phyloP scores from a whole-genome alignment of 192 early-diverging fungal genomes.

The Linderina pennispora region DNA sequence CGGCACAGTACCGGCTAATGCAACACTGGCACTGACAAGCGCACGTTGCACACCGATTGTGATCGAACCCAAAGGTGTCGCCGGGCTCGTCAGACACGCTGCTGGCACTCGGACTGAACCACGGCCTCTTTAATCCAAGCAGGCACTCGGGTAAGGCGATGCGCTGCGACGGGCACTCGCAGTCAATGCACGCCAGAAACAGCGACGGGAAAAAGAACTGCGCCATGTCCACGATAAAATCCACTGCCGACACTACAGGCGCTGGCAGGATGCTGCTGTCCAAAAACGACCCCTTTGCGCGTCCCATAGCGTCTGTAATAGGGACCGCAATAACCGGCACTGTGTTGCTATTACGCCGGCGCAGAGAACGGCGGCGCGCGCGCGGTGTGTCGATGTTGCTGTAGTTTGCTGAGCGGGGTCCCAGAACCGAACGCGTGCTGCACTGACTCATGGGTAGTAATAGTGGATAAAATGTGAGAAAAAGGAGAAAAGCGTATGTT shows the following conservation, averaged over 20 bases:
- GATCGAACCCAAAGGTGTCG: slow-evolving; percentile 29
- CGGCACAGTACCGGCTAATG: slow-evolving; percentile 14
- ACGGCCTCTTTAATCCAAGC: background rate
- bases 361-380: too few species aligned
- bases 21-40: slow-evolving; percentile 23
- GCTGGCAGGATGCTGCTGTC: slow-evolving; percentile 6
- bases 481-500: too few species aligned
- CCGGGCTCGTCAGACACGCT: slow-evolving; percentile 18
- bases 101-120: background rate
- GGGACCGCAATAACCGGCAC: too few species aligned
- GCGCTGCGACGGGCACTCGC: slow-evolving; percentile 13
- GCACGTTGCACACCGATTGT: slow-evolving; percentile 1
- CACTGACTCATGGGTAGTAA: too few species aligned
- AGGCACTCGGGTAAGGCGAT: too few species aligned
- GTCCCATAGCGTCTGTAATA: too few species aligned
- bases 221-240: slow-evolving; percentile 35
- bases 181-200: slow-evolving; percentile 24
- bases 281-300: too few species aligned
- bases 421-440: too few species aligned
- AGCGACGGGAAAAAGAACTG: slow-evolving; percentile 34
- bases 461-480: too few species aligned
- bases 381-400: too few species aligned
- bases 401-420: too few species aligned
- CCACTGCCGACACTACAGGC: slow-evolving; percentile 18
- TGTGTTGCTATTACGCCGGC: too few species aligned